phyloP scores from a whole-genome alignment of 2,329 filamentous ascomycete genomes.

The Fusarium stilboides region DNA sequence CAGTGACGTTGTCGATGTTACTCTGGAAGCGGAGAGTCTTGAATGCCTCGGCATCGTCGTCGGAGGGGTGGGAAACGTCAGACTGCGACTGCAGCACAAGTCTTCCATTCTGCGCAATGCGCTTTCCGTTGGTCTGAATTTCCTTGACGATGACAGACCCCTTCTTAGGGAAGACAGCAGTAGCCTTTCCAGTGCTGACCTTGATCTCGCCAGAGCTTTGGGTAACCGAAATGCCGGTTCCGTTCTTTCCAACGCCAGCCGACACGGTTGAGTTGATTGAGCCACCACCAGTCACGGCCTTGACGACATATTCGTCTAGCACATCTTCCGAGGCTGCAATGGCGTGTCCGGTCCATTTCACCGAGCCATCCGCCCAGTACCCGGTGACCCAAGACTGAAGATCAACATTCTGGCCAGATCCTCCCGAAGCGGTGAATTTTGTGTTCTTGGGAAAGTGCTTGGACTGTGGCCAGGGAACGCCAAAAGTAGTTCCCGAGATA shows the following conservation, averaged over 20 bases:
- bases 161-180: slow-evolving; percentile 59
- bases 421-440: slow-evolving; percentile 53
- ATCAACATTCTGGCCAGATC: slow-evolving; percentile 35
- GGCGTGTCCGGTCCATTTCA: slow-evolving; percentile 75
- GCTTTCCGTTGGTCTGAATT: slow-evolving; percentile 60
- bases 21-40: slow-evolving; percentile 64
- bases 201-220: slow-evolving; percentile 51
- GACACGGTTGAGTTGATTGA: slow-evolving; percentile 35
- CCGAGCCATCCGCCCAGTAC: slow-evolving; percentile 72
- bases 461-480: slow-evolving; percentile 61
- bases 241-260: slow-evolving; percentile 2
- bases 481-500: slow-evolving; percentile 59
- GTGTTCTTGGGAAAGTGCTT: slow-evolving; percentile 57
- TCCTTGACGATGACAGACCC: slow-evolving; percentile 58
- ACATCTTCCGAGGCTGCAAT: slow-evolving; percentile 60
- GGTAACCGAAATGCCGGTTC: slow-evolving; percentile 26
- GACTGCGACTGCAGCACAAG: slow-evolving; percentile 69
- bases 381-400: slow-evolving; percentile 70
- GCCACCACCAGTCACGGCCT: slow-evolving; percentile 20
- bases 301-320: slow-evolving; percentile 59
- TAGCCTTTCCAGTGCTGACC: slow-evolving; percentile 63
- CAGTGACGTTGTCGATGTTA: slow-evolving; percentile 65
- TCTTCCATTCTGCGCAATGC: slow-evolving; percentile 63
- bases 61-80: slow-evolving; percentile 56
- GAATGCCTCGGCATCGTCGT: slow-evolving; percentile 49